Base-by-base conservation (phyloP, 176 grass and related monocot species). In the Oryza coarctata region DNA sequence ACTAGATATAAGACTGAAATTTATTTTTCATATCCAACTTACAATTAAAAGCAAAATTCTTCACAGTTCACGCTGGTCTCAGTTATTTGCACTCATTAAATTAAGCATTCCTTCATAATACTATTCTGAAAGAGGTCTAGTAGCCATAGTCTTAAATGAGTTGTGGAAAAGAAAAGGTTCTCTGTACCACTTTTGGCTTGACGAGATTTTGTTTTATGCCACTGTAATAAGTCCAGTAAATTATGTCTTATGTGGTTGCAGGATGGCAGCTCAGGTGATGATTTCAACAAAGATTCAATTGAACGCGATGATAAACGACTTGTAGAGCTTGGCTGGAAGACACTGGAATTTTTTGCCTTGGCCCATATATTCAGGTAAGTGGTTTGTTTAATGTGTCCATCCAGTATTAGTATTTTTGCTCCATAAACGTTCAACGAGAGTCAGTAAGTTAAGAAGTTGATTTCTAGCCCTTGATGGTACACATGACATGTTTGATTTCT, bases 331-430 rank as follows among this genome's bases (percentile, higher is more conserved):
- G 96, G 96, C 43, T 88, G 89, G 79, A 99, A 86, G 77, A 99
- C 93, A 33, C 57, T 99, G 65, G 96, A 99, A 90, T 88, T 94
- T 83, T 99, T 99, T 94, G 85, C 90, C 33, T 77, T 99, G 39
- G 72, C 81, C 78, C 96, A 99, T 88, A 91, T 99, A 82, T 99
- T 94, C 80, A 99, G 85, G 96, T 95, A 80, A 80, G 44, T 58
- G 50, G 15, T 77, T 31, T 58, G 63, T 76, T 86, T 4, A 75
- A 75, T 28, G 1, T 64, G 65, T 26, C 26, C 27, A 65, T 83
- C 20, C 70, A 63, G 27, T 68, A 22, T 70, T n/a, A 6, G 41
- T 77, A 57, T 74, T 82, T 78, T 77, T 73, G 55, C 45, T 73
- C 36, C 28, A 61, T 61, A 68, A 9, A 28, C 78, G 12, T 76